phyloP scores from a whole-genome alignment of 306 rosid genomes.

The Lathyrus tuberosus region DNA sequence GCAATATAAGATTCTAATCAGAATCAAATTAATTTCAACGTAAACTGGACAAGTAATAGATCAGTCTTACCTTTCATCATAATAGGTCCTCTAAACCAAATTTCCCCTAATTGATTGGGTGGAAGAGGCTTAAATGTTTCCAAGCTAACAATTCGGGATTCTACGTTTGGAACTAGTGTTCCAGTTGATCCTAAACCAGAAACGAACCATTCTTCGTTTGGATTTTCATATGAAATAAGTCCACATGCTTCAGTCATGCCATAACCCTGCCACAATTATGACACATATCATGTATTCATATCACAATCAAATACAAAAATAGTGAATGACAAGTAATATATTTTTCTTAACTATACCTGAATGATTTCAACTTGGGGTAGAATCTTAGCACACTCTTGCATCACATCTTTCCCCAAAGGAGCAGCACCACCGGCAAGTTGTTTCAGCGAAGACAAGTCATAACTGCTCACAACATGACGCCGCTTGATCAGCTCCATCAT shows the following conservation, averaged over 20 bases:
- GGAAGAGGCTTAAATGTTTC: slow-evolving; percentile 45
- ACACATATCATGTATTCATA: background rate
- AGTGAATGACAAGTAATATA: no score
- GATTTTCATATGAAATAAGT: slow-evolving; percentile 34
- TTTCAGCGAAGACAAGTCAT: slow-evolving; percentile 49
- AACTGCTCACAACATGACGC: slow-evolving; percentile 18
- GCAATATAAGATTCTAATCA: background rate
- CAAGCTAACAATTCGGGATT: slow-evolving; percentile 42
- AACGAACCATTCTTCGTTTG: slow-evolving; percentile 29
- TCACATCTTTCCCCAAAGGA: slow-evolving; percentile 52
- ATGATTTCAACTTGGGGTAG: slow-evolving; percentile 37
- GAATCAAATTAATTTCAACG: background rate
- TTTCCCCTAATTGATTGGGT: slow-evolving; percentile 53
- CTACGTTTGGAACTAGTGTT: slow-evolving; percentile 43
- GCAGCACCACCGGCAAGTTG: slow-evolving; percentile 45
- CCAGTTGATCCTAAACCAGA: slow-evolving; percentile 48
- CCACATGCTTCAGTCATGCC: slow-evolving; percentile 60
- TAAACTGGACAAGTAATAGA: background rate
- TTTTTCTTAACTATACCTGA: slow-evolving; percentile 29
- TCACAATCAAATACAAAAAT: background rate
- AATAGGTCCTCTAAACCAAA: slow-evolving; percentile 48
- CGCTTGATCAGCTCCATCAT: slow-evolving; percentile 43
- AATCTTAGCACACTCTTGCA: slow-evolving; percentile 42
- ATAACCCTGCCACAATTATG: slow-evolving; percentile 46
- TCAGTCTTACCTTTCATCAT: slow-evolving; percentile 48